Base-by-base conservation (phyloP, 2,329 filamentous ascomycete genomes). In the Thelonectria olida region DNA sequence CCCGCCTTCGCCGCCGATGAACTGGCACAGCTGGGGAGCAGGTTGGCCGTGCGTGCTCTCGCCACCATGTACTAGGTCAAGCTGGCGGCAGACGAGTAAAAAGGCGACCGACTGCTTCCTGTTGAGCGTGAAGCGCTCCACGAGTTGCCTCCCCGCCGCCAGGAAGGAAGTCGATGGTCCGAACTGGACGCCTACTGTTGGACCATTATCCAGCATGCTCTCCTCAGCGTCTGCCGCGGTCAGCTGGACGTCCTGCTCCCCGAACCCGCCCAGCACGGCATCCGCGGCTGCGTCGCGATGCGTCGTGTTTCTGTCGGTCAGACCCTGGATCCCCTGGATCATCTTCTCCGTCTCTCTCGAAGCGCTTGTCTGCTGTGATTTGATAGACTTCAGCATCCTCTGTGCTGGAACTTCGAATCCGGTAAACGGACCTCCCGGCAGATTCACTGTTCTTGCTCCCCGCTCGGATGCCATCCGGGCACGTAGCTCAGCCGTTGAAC, bases 111-210 rank as follows among this genome's bases (percentile, higher is more conserved):
- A 20, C 45, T 57, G 56, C 17, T 23, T 44, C n/a, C 19, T 10
- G 38, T 54, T 60, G 42, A 56, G 44, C 17, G 53, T 56, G 20
- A 56, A 49, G 5, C 10, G 2, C 22, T 49, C 31, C 17, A 34
- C 53, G 19, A 56, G 4, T 13, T 34, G 17, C 36, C 39, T 45
- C 19, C 54, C 59, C 5, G 36, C 53, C 15, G 42, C 58, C 15
- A 27, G 19, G n/a, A 61, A 55, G 10, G 58, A 61, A 15, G 31
- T 56, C 15, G 47, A 52, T 15, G 52, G 53, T 5, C 52, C 52
- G 39, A 56, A 55, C 7, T 31, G 44, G 20, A 55, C 25, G 9
- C 28, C 34, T 6, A 17, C n/a, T 39, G 36, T 17, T 17, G 36
- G 36, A 15, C 36, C 36, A 6, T 17, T 39, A 15, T 15, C n/a